Percentiles rank a stretch among this genome's conserved stretches.
Conservation (phyloP, 1,139 yeast genomes). For the Hemisphaericaspora lyxosophila region DNA sequence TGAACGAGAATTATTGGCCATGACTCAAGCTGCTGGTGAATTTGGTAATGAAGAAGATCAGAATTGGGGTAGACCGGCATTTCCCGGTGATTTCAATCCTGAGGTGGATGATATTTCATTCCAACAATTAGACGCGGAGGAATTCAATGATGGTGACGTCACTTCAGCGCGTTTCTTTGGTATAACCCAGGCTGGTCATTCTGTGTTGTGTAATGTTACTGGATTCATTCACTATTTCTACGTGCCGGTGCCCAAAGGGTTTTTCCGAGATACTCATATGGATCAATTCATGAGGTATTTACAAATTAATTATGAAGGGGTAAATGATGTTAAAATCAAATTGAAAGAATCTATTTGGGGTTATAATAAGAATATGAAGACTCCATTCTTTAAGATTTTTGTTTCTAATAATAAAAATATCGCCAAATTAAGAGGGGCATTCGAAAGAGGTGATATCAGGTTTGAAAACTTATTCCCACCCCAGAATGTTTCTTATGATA, state of each 20-base stretch:
- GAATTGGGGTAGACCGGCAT: constrained; percentile 60
- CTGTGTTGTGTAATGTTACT: constrained; percentile 84
- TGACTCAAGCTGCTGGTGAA: constrained; percentile 47
- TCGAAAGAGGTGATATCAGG: constrained; percentile 80
- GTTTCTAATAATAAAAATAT: constrained; percentile 66
- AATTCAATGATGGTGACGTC: constrained; percentile 52
- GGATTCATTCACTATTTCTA: constrained; percentile 90
- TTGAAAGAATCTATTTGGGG: constrained; percentile 94
- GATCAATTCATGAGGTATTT: constrained; percentile 49
- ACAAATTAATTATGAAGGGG: constrained; percentile 52
- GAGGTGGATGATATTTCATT: constrained; percentile 57
- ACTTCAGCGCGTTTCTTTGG: constrained; percentile 85
- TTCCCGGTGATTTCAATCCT: constrained; percentile 52
- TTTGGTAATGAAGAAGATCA: constrained; percentile 46
- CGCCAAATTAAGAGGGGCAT: constrained; percentile 67
- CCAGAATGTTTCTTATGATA: constrained; percentile 77
- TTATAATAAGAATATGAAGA: constrained; percentile 71
- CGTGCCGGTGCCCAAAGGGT: constrained; percentile 86
- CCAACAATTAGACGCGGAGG: constrained; percentile 96
- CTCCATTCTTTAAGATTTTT: constrained; percentile 76
- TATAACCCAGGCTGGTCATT: constrained; percentile 81
- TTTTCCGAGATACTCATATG: constrained; percentile 55
- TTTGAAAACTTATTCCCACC: constrained; percentile 61
- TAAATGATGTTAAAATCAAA: constrained; percentile 61
- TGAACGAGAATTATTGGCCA: constrained; percentile 60